Evolutionary conservation across 2,329 filamentous ascomycete species (phyloP).

Genomic region (Microdochium bolleyi): DNA sequence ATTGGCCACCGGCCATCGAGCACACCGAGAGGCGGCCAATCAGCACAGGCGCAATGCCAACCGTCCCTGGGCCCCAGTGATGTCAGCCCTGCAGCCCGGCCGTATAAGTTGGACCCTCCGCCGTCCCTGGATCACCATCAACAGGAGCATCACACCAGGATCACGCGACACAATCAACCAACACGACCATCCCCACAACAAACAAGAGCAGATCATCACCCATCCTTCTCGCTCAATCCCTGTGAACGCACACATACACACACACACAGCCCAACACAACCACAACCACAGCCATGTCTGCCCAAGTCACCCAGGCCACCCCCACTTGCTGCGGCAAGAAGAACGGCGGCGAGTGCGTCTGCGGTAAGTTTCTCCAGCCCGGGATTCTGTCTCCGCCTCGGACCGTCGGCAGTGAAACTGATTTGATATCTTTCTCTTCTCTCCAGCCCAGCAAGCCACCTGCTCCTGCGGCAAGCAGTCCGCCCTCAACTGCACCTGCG

Average conservation of each 20-base stretch:
- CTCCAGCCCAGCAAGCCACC: constrained; percentile 52
- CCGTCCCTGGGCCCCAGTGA: neutral
- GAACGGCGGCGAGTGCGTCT: constrained; percentile 40
- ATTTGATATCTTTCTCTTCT: constrained; percentile 1
- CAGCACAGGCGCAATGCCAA: neutral
- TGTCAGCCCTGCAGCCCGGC: constrained; percentile 1
- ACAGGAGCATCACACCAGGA: neutral
- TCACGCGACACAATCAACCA: neutral
- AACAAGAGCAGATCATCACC: neutral
- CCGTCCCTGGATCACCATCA: neutral
- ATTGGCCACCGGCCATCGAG: neutral
- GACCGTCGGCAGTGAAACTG: neutral
- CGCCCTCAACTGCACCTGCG: constrained; percentile 81
- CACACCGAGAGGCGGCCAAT: neutral
- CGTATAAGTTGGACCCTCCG: neutral
- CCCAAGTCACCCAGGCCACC: constrained; percentile 20
- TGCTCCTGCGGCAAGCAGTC: constrained; percentile 89
- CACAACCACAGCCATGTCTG: constrained; percentile 18
- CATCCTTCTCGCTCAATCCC: neutral
- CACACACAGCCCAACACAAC: neutral
- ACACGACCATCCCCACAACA: neutral
- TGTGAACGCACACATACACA: too few species aligned
- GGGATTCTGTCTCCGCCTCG: neutral
- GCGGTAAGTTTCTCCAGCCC: constrained; percentile 36
- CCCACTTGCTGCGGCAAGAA: constrained; percentile 51